These are phyloP conservation scores for Phytophthora rubi DNA, from an alignment of 352 stramenopile species.

Conservation along the genomic window DNA sequence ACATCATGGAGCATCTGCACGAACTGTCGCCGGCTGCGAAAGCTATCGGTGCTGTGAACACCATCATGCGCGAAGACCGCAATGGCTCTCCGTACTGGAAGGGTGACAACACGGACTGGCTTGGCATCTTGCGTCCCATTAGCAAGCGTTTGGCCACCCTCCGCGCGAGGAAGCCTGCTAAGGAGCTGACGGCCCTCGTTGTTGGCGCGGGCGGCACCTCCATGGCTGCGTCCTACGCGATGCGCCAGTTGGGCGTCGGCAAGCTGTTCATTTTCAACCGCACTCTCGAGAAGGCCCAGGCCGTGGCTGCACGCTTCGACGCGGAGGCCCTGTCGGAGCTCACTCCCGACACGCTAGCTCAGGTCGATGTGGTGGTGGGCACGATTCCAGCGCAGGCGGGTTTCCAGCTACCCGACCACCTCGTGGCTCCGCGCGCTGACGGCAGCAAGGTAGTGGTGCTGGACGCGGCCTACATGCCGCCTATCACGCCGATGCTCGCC, in stretches of 20 bases:
- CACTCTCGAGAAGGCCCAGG: slow-evolving; percentile 92
- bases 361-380: slow-evolving; percentile 94
- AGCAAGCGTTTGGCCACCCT: slow-evolving; percentile 51
- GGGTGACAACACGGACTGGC: slow-evolving; percentile 99
- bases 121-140: slow-evolving; percentile 96
- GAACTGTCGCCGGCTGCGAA: slow-evolving; percentile 92
- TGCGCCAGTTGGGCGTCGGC: slow-evolving; percentile 82
- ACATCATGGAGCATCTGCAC: slow-evolving; percentile 94
- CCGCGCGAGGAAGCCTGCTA: slow-evolving; percentile 17
- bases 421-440: slow-evolving; percentile 45
- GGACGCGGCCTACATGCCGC: slow-evolving; percentile 98
- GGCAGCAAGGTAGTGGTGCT: slow-evolving; percentile 87
- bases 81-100: slow-evolving; percentile 53
- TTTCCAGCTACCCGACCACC: slow-evolving; percentile 80
- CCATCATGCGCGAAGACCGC: slow-evolving; percentile 86
- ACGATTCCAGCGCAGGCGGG: slow-evolving; percentile 93
- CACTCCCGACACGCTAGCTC: slow-evolving; percentile 49
- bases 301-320: slow-evolving; percentile 90
- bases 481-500: slow-evolving; percentile 92
- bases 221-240: slow-evolving; percentile 95
- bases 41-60: slow-evolving; percentile 99
- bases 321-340: slow-evolving; percentile 71
- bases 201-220: slow-evolving; percentile 95
- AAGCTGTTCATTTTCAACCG: slow-evolving; percentile 96
- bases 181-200: slow-evolving; percentile 65